These are phyloP conservation scores for Coniochaeta prunicola DNA, from an alignment of 2,329 filamentous ascomycete species.

Conservation along the genomic window DNA sequence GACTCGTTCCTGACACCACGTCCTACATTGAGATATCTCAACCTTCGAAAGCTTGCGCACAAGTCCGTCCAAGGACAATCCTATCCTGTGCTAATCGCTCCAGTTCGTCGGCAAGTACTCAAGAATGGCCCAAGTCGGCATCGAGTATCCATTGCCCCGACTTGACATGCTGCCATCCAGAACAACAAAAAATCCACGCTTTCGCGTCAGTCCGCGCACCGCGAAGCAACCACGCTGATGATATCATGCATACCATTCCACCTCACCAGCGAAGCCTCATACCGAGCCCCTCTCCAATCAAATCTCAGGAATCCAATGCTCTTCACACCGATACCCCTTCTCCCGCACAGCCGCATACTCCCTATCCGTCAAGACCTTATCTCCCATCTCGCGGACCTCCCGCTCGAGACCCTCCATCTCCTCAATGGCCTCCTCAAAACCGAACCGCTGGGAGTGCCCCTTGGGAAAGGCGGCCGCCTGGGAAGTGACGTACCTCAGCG, in stretches of 20 bases:
- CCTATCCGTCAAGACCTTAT: not conserved
- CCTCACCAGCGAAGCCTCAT: not conserved
- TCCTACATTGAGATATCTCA: not conserved
- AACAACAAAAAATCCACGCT: not conserved
- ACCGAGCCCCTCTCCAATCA: not conserved
- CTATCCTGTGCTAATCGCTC: not conserved
- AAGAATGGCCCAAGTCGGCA: not conserved
- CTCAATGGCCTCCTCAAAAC: not conserved
- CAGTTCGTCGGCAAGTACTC: not conserved
- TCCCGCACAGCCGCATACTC: not conserved
- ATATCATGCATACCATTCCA: not conserved
- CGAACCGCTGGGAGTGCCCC: not conserved
- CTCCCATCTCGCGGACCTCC: not conserved
- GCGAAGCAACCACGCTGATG: no score
- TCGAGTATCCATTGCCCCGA: not conserved
- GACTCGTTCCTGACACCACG: no score
- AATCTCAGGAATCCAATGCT: not conserved
- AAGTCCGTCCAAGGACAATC: not conserved
- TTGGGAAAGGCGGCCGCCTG: not conserved
- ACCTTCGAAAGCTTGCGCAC: not conserved
- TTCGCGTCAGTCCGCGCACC: not conserved
- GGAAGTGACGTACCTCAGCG: not conserved
- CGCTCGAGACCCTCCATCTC: not conserved
- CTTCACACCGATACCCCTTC: not conserved
- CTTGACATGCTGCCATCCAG: not conserved